Evolutionary conservation across 208 protist species (phyloP).

Genomic region (Trypanosomatidae sp.): DNA sequence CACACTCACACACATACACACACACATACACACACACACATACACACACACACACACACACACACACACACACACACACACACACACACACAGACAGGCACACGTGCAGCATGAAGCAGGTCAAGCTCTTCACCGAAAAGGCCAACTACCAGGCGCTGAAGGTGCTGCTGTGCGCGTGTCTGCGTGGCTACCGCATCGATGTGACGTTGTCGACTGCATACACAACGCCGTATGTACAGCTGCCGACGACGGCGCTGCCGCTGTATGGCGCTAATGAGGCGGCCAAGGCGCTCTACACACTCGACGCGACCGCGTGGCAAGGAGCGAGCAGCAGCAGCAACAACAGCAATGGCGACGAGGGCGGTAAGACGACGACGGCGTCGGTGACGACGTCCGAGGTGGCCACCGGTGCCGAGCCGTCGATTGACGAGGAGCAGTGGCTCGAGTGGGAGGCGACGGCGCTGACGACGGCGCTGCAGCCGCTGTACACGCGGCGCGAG

Average conservation of each 20-base stretch:
- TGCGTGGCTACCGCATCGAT: constrained; percentile 34
- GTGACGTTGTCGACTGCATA: constrained; percentile 48
- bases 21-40: too few species aligned
- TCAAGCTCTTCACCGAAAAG: constrained; percentile 73
- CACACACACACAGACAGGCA: background rate
- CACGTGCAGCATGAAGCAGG: constrained; percentile 6
- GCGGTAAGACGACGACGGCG: too few species aligned
- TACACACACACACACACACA: background rate
- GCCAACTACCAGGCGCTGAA: constrained; percentile 84
- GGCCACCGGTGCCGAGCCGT: constrained; percentile 3
- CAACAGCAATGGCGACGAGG: background rate
- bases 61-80: background rate
- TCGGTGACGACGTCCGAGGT: background rate
- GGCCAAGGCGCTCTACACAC: constrained; percentile 20
- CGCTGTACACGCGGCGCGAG: constrained; percentile 60
- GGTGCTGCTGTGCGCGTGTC: constrained; percentile 44
- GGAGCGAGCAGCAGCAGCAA: background rate
- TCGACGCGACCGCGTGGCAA: background rate
- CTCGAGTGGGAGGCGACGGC: constrained; percentile 71
- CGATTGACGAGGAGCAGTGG: constrained; percentile 61
- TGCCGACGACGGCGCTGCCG: constrained; percentile 21
- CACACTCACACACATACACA: too few species aligned
- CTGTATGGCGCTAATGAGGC: constrained; percentile 66
- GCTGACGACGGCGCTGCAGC: constrained; percentile 35
- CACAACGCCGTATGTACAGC: constrained; percentile 42